Percentiles rank a stretch among this genome's conserved stretches.
Conservation (phyloP, 2,329 filamentous ascomycete species). For the Penicillium sclerotiorum region DNA sequence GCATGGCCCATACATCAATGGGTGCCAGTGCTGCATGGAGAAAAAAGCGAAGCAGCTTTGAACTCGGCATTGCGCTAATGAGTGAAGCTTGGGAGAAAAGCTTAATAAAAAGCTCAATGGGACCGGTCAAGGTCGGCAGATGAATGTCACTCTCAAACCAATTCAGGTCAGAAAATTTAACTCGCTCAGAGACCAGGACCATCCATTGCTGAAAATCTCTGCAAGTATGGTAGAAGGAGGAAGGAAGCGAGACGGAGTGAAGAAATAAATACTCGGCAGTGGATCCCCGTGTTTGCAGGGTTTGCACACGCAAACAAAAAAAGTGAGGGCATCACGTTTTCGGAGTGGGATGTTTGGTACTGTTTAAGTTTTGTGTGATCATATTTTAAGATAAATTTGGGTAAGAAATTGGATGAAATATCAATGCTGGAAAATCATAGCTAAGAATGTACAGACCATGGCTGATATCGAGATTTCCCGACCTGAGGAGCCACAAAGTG, state of each 20-base stretch:
- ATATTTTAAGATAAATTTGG: not conserved
- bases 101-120: not conserved
- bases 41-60: not conserved
- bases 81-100: not conserved
- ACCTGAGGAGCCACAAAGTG: conserved; percentile 36
- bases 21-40: not conserved
- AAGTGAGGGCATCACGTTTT: conserved; percentile 13
- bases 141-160: too few species aligned
- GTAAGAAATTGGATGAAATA: conserved; percentile 1
- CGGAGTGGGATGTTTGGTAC: too few species aligned
- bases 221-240: conserved; percentile 8
- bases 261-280: conserved; percentile 20
- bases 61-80: not conserved
- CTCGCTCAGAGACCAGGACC: not conserved
- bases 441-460: conserved; percentile 25
- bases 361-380: not conserved
- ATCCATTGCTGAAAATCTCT: conserved; percentile 5
- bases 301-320: conserved; percentile 27
- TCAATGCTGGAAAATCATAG: not conserved
- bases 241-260: not conserved
- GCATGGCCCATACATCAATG: not conserved
- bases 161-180: not conserved
- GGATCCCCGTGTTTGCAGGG: conserved; percentile 21
- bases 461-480: conserved; percentile 32
- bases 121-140: not conserved